These are phyloP conservation scores for Tuber umbilicatum DNA, from an alignment of 495 filamentous ascomycete genomes.

Conservation along the genomic window DNA sequence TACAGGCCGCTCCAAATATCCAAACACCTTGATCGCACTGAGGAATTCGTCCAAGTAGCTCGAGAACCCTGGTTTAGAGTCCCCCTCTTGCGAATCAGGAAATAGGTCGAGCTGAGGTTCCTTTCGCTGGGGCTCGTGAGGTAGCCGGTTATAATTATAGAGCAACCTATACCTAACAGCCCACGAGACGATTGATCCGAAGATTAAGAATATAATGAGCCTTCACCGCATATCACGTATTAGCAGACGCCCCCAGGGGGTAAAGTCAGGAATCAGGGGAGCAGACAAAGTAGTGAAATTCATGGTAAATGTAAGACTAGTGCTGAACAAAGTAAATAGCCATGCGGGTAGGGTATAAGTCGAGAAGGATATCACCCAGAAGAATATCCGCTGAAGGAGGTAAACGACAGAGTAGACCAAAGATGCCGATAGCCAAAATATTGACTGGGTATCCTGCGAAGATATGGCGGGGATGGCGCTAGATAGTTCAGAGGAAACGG, in stretches of 20 bases:
- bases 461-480: conserved; percentile 8
- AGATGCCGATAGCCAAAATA: conserved; percentile 44
- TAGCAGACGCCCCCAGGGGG: conserved; percentile 28
- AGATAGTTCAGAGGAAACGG: conserved; percentile 16
- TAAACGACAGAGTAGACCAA: conserved; percentile 51
- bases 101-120: conserved; percentile 93
- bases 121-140: conserved; percentile 90
- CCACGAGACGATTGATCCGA: conserved; percentile 80
- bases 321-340: conserved; percentile 91
- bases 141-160: conserved; percentile 90
- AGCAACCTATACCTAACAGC: conserved; percentile 87
- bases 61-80: conserved; percentile 79
- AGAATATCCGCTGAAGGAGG: conserved; percentile 67
- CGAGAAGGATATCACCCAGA: conserved; percentile 74
- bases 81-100: conserved; percentile 82
- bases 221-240: conserved; percentile 45
- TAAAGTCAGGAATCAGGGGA: background rate
- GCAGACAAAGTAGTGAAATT: conserved; percentile 86
- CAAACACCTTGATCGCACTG: conserved; percentile 98
- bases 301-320: conserved; percentile 92
- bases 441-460: conserved; percentile 32
- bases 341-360: conserved; percentile 85
- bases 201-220: conserved; percentile 65
- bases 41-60: conserved; percentile 97
- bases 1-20: conserved; percentile 89